Conservation (phyloP, 1,284 basidiomycete species). For the Ceratobasidium sp. region DNA sequence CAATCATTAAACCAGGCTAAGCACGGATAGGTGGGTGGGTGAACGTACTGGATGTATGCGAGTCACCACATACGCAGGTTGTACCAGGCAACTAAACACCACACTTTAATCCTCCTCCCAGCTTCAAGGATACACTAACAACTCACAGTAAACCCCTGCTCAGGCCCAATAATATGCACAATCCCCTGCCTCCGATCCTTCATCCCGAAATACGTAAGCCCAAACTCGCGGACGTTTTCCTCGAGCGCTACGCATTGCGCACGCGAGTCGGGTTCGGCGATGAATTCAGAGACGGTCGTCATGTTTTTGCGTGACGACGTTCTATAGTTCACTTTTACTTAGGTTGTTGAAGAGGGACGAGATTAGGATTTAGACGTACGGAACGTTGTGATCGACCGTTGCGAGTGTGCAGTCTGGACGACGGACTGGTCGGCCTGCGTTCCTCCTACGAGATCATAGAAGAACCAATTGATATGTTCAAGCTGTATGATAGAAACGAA, state of each 20-base stretch:
- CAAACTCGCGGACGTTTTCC: slow-evolving; percentile 95
- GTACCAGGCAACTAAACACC: slow-evolving; percentile 88
- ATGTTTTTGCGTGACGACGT: slow-evolving; percentile 90
- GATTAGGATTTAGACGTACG: slow-evolving; percentile 68
- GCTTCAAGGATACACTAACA: not conserved
- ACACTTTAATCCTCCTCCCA: too few species aligned
- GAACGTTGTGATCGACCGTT: slow-evolving; percentile 96
- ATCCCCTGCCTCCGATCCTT: slow-evolving; percentile 92
- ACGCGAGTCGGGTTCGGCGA: slow-evolving; percentile 89
- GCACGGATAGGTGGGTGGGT: slow-evolving; percentile 2
- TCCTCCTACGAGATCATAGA: slow-evolving; percentile 67
- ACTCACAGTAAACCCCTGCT: slow-evolving; percentile 92
- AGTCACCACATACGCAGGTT: slow-evolving; percentile 96
- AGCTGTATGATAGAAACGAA: not conserved
- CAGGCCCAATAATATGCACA: slow-evolving; percentile 95
- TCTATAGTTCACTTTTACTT: slow-evolving; percentile 61
- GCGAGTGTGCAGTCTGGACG: slow-evolving; percentile 94
- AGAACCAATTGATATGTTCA: slow-evolving; percentile 33
- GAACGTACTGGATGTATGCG: slow-evolving; percentile 86
- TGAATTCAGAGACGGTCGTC: slow-evolving; percentile 81
- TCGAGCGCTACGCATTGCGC: slow-evolving; percentile 93
- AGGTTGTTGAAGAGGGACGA: not conserved
- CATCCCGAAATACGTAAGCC: slow-evolving; percentile 95
- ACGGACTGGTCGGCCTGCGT: slow-evolving; percentile 84
- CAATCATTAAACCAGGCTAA: slow-evolving; percentile 37